Evolutionary conservation across 225 moss, liverwort and hornwort genomes (phyloP).

Genomic region (Asterella californica): DNA sequence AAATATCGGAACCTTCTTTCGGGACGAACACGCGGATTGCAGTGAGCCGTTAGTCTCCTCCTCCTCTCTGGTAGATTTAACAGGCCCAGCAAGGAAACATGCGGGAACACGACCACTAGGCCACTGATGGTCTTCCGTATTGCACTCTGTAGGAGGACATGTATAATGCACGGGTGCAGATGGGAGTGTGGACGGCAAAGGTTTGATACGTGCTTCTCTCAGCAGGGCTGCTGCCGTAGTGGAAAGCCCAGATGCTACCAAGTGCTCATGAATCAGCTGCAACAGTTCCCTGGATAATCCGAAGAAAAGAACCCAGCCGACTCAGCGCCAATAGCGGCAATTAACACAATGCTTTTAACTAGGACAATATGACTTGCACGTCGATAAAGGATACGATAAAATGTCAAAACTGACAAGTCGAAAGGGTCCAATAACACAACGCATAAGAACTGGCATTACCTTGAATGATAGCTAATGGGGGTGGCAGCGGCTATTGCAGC

Average conservation of each 20-base stretch:
- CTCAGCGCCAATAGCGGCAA: neutral
- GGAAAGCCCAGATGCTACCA: slow-evolving; percentile 82
- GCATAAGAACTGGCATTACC: slow-evolving; percentile 33
- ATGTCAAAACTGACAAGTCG: neutral
- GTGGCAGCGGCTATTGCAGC: slow-evolving; percentile 99
- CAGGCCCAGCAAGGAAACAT: slow-evolving; percentile 58
- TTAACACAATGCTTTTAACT: neutral
- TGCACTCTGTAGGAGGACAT: slow-evolving; percentile 42
- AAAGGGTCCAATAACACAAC: neutral
- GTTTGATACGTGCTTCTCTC: slow-evolving; percentile 81
- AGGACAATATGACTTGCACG: neutral
- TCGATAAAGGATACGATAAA: neutral
- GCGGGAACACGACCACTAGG: slow-evolving; percentile 78
- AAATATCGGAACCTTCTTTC: slow-evolving; percentile 72
- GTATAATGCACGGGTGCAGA: slow-evolving; percentile 52
- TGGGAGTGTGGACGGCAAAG: slow-evolving; percentile 66
- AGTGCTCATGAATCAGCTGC: slow-evolving; percentile 95
- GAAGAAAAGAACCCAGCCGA: neutral
- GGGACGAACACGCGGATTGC: slow-evolving; percentile 33
- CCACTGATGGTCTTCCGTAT: slow-evolving; percentile 67
- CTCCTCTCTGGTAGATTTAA: slow-evolving; percentile 46
- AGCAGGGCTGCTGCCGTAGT: slow-evolving; percentile 66
- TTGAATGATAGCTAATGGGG: slow-evolving; percentile 93
- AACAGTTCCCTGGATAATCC: slow-evolving; percentile 67
- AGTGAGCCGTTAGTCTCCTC: slow-evolving; percentile 62